A percentile compares a stretch with the other conserved stretches of the same genome.
phyloP scores from a whole-genome alignment of 2,329 filamentous ascomycete genomes.

The Clarireedia paspali region DNA sequence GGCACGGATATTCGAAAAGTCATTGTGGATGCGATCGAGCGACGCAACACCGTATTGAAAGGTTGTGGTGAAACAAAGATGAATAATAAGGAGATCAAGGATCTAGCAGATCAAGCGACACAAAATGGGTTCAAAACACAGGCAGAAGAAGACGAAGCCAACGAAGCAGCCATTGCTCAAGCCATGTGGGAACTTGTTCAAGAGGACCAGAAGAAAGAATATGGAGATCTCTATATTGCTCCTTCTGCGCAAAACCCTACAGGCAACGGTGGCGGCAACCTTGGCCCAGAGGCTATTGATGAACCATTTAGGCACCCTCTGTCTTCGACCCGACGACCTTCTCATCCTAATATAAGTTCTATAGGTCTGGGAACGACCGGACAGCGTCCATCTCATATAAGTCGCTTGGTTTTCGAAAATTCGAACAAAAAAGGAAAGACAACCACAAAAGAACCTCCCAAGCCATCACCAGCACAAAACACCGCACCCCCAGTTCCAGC shows the following conservation, averaged over 20 bases:
- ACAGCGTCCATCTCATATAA: constrained; percentile 17
- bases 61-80: constrained; percentile 66
- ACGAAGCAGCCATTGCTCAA: constrained; percentile 78
- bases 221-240: constrained; percentile 24
- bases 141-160: constrained; percentile 82
- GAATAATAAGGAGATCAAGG: constrained; percentile 57
- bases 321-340: constrained; percentile 14
- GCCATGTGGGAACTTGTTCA: constrained; percentile 82
- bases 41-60: constrained; percentile 56
- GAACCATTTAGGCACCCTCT: neutral
- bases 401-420: constrained; percentile 22
- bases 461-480: neutral
- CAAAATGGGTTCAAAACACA: constrained; percentile 72
- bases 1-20: constrained; percentile 64
- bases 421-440: constrained; percentile 17
- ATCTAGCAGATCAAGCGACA: constrained; percentile 55
- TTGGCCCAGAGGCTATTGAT: constrained; percentile 4
- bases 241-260: constrained; percentile 26
- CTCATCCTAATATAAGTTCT: neutral
- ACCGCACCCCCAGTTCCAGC: constrained; percentile 3
- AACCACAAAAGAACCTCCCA: constrained; percentile 5
- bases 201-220: constrained; percentile 48
- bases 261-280: constrained; percentile 26
- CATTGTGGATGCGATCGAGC: constrained; percentile 64
- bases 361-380: neutral